Conservation (phyloP, 305 asterid genomes). For the Petunia hybrid region DNA sequence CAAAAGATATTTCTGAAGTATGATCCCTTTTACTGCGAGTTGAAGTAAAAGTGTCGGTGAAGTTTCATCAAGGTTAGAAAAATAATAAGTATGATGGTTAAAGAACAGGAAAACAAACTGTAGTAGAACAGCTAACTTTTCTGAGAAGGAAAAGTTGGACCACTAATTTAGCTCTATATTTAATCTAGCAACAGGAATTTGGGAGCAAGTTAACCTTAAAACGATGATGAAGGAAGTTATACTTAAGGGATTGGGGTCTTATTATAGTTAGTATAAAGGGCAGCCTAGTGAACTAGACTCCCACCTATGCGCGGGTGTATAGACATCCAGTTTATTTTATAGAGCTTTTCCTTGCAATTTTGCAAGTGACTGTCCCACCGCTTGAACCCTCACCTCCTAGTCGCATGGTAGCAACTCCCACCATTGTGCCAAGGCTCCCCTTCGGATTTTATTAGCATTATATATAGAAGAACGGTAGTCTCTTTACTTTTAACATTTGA, state of each 20-base stretch:
- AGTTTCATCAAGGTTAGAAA: constrained; percentile 1
- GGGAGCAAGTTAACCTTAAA: background rate
- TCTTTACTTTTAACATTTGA: no score
- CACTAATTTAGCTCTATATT: background rate
- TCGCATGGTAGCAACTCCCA: constrained; percentile 1
- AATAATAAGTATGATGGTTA: background rate
- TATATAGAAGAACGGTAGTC: constrained; percentile 1
- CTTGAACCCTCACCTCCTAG: background rate
- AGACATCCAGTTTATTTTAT: background rate
- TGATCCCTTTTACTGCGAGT: background rate
- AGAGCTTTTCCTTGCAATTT: background rate
- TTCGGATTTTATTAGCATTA: no score
- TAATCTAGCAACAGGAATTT: constrained; percentile 1
- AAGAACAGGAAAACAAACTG: background rate
- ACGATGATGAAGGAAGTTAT: background rate
- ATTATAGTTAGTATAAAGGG: background rate
- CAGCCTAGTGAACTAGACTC: constrained; percentile 1
- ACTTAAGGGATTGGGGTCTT: background rate
- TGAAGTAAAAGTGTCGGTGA: background rate
- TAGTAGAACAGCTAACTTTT: no score
- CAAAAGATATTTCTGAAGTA: constrained; percentile 22
- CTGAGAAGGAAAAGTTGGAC: no score
- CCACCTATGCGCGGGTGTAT: background rate
- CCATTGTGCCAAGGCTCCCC: background rate
- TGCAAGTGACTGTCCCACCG: background rate